Base-by-base conservation (phyloP, 495 filamentous ascomycete genomes). In the Talaromyces proteolyticus region DNA sequence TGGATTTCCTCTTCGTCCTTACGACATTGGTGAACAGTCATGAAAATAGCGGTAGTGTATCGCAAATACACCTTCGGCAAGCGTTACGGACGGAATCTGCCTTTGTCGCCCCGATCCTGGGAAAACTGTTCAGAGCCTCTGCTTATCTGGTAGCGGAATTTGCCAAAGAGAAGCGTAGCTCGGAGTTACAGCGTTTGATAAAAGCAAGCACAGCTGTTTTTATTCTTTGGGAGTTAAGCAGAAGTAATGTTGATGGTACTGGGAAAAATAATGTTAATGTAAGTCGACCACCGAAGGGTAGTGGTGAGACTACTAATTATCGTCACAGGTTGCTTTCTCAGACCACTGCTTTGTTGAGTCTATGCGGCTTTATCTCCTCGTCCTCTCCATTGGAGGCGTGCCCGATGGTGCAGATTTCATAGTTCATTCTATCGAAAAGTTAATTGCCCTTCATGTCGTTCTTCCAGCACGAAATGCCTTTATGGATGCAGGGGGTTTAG, bases 401-500 rank as follows among this genome's bases (percentile, higher is more conserved):
- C 68, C 67, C 8, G 68, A 71, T 50, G 68, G 72, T 43, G 63
- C 62, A 38, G 54, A 54, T 18, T 61, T 64, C 22, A 62, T 75
- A 5, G 51, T 70, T 12, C 66, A 67, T 51, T 57, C 66, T 14
- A 43, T 94, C 3, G 82, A 88, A 50, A 74, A 75, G 2, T 70
- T 90, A 17, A 58, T 91, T 46, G 77, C 80, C n/a, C 74, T 76
- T 22, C 84, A 89, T 67, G 71, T 94, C 24, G 73, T 94, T 17
- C 65, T 84, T 2, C 88, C 88, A 3, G 78, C 82, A 24, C 81
- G 81, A 44, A 62, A 72, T 3, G 67, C 70, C 3, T 86, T 81
- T 58, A 67, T 73, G 38, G 75, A 57, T 11, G 44, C 63, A 47
- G 70, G 69, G 22, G 64, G 69, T 18, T 67, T 66, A 39, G 70